These are phyloP conservation scores for Trametes meyenii DNA, from an alignment of 768 basidiomycete genomes.

Conservation along the genomic window DNA sequence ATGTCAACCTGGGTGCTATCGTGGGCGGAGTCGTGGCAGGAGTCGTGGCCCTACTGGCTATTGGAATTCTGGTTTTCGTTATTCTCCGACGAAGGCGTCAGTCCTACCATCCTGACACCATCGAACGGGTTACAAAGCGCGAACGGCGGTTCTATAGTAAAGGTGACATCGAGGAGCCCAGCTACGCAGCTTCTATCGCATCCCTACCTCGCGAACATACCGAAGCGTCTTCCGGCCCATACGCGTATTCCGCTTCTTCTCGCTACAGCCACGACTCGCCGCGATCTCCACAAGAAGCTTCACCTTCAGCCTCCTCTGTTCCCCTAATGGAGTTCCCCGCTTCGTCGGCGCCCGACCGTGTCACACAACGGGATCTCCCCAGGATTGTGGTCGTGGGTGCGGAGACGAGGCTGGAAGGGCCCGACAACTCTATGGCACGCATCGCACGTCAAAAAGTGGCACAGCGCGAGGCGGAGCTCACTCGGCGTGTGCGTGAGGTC, in stretches of 20 bases:
- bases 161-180: background rate
- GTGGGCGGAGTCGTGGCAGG: conserved; percentile 2
- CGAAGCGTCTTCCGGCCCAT: background rate
- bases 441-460: conserved; percentile 10
- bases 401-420: conserved; percentile 10
- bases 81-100: conserved; percentile 3
- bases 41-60: background rate
- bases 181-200: background rate
- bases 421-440: conserved; percentile 15
- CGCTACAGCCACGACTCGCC: background rate
- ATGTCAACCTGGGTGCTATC: background rate
- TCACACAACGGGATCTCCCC: background rate
- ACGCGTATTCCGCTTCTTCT: background rate
- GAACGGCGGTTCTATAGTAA: background rate
- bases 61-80: conserved; percentile 1
- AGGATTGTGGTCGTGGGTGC: conserved; percentile 1
- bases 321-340: conserved; percentile 8
- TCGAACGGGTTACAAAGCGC: background rate
- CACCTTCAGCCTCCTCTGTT: background rate
- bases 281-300: background rate
- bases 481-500: conserved; percentile 6
- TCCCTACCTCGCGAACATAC: background rate
- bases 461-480: conserved; percentile 13
- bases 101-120: background rate
- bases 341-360: background rate